Conservation (phyloP, 192 early-diverging fungal species). For the Backusella parvicylindrica region DNA sequence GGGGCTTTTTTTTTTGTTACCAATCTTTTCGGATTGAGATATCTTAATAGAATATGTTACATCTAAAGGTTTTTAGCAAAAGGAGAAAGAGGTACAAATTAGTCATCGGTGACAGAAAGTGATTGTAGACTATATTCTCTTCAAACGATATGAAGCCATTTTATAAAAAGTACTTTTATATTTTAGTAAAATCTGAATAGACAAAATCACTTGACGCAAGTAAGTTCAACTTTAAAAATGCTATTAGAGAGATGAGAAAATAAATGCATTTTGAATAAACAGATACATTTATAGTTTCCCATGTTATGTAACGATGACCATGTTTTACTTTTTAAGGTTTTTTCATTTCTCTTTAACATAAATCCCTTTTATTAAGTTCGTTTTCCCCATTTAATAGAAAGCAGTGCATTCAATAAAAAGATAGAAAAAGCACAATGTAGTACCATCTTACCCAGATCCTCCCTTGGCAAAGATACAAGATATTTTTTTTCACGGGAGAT, state of each 20-base stretch:
- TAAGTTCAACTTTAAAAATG: neutral
- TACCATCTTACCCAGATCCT: constrained; percentile 1
- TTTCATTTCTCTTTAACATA: neutral
- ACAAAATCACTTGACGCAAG: neutral
- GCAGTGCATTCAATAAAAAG: neutral
- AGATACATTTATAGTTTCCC: neutral
- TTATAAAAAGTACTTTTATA: neutral
- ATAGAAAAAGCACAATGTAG: neutral
- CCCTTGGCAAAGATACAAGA: constrained; percentile 3
- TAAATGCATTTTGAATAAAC: neutral
- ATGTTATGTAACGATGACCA: neutral
- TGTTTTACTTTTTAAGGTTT: neutral
- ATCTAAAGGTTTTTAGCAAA: neutral
- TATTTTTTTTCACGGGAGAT: neutral
- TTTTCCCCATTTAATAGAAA: neutral
- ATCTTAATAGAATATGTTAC: neutral
- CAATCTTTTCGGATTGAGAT: neutral
- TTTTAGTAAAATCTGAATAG: neutral
- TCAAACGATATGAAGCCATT: no score
- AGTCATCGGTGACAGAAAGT: neutral
- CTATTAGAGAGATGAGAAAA: neutral
- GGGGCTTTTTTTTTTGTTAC: neutral
- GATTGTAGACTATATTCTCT: neutral
- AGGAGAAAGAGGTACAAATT: neutral
- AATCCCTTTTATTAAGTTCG: neutral